Percentiles rank a stretch among this genome's conserved stretches.
Conservation (phyloP, 306 rosid genomes). For the Quercus ilex region DNA sequence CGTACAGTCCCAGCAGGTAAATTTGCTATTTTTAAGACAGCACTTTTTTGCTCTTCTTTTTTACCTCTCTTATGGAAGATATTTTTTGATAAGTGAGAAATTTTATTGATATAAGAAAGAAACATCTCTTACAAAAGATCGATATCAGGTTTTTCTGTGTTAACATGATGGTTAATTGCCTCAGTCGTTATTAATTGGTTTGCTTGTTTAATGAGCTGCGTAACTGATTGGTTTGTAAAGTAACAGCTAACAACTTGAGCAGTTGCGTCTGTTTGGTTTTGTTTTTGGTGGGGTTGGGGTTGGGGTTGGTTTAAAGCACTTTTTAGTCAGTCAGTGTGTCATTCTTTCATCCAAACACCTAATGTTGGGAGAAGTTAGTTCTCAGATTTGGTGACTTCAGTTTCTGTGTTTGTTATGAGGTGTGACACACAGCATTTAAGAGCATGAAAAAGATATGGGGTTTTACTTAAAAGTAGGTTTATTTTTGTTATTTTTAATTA, state of each 20-base stretch:
- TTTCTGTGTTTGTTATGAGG: too few relatives aligned
- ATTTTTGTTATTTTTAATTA: too few relatives aligned
- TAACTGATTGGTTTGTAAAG: not conserved
- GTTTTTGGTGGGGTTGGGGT: not conserved
- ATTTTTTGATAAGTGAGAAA: too few relatives aligned
- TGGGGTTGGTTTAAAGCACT: not conserved
- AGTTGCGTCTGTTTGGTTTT: not conserved
- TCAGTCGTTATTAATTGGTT: not conserved
- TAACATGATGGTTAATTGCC: not conserved
- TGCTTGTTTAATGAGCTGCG: not conserved
- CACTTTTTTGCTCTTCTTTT: not conserved
- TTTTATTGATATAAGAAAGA: too few relatives aligned
- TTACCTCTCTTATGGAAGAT: not conserved
- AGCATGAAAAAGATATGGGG: too few relatives aligned
- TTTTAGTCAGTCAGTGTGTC: too few relatives aligned
- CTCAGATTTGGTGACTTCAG: too few relatives aligned
- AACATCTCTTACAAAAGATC: too few relatives aligned
- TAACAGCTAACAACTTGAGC: not conserved
- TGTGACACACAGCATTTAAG: too few relatives aligned
- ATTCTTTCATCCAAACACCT: not conserved
- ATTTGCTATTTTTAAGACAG: constrained; percentile 6
- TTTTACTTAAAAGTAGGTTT: too few relatives aligned
- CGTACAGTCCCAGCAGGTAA: constrained; percentile 96
- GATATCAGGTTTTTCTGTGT: too few relatives aligned
- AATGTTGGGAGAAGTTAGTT: not conserved